Evolutionary conservation across 2,329 filamentous ascomycete species (phyloP), one percentile per base, ranked within the genome.

Genomic region (Chaetomium sp.): DNA sequence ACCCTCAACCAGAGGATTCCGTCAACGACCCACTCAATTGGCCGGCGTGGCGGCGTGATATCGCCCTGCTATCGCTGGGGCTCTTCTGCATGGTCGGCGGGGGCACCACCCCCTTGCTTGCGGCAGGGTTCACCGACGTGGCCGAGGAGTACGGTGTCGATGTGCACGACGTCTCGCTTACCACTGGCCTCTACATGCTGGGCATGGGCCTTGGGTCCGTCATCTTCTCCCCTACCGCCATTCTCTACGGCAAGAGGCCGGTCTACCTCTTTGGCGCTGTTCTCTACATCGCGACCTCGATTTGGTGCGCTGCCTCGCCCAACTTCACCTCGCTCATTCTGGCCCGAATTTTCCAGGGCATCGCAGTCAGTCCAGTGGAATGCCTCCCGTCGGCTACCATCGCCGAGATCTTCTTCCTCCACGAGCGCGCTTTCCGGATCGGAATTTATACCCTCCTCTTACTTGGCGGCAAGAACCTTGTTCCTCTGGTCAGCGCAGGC

Each of bases 11-110:
- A 0, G 93, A 97, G 65, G 93, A 97, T 59, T 93, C 91, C 0
- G 81, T 84, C 59, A 97, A 98, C 69, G 94, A 98, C 72, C 94
- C 94, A 1, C 79, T 98, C 63, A 98, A 98, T 75, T 98, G 94
- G 94, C 88, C 91, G 0, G 79, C 83, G 7, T 92, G 91, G 88
- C 86, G 92, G 49, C 84, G 94, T 75, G 92, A 98, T 75, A 76
- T 83, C 27, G 92, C 94, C 0, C 78, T 98, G 67, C 72, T 96
- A 0, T 94, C 90, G 0, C 81, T 98, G 4, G 94, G 94, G 1
- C 89, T 97, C 72, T 97, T 96, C 77, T 97, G 93, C 76, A 90
- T 97, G 87, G 78, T 97, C 21, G 94, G 94, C 62, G 94, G 94
- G 49, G 94, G 94, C 51, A 96, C 96, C 81, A 97, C 93, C 0